Evolutionary conservation across 352 stramenopile genomes (phyloP).

Genomic region (Globisporangium emineosum): DNA sequence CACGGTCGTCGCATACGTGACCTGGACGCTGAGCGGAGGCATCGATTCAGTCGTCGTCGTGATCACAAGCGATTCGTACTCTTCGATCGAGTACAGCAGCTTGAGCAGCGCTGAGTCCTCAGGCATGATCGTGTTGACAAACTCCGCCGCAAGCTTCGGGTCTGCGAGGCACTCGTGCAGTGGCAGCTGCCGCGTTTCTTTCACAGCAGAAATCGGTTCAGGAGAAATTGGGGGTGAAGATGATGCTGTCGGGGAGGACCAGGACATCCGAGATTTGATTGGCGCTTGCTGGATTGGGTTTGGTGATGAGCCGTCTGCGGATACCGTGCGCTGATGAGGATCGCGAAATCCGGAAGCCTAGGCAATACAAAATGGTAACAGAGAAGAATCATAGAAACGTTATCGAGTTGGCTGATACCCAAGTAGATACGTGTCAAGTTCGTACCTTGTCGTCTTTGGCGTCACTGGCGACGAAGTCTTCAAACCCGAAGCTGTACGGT

Average conservation of each 20-base stretch:
- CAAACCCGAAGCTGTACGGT: slow-evolving; percentile 22
- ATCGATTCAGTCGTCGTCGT: neutral
- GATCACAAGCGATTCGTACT: slow-evolving; percentile 38
- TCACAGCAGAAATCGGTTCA: neutral
- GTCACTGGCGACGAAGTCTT: slow-evolving; percentile 22
- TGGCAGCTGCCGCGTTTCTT: slow-evolving; percentile 12
- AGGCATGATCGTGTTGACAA: slow-evolving; percentile 33
- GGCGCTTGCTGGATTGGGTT: neutral
- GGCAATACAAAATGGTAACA: neutral
- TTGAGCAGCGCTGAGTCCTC: slow-evolving; percentile 33
- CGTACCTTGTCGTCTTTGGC: neutral
- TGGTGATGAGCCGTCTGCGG: neutral
- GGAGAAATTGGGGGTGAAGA: neutral
- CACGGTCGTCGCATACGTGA: slow-evolving; percentile 26
- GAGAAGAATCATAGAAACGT: neutral
- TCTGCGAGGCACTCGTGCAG: slow-evolving; percentile 42
- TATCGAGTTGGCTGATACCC: neutral
- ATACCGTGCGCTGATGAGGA: neutral
- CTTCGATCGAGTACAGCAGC: slow-evolving; percentile 40
- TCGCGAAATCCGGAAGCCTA: neutral
- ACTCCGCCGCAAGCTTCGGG: slow-evolving; percentile 41
- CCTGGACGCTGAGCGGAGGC: slow-evolving; percentile 21
- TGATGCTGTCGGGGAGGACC: neutral
- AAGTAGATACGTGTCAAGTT: too few species aligned
- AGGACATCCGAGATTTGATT: neutral